Evolutionary conservation across 1,284 basidiomycete species (phyloP).

Genomic region (Rhodotorula sp.): DNA sequence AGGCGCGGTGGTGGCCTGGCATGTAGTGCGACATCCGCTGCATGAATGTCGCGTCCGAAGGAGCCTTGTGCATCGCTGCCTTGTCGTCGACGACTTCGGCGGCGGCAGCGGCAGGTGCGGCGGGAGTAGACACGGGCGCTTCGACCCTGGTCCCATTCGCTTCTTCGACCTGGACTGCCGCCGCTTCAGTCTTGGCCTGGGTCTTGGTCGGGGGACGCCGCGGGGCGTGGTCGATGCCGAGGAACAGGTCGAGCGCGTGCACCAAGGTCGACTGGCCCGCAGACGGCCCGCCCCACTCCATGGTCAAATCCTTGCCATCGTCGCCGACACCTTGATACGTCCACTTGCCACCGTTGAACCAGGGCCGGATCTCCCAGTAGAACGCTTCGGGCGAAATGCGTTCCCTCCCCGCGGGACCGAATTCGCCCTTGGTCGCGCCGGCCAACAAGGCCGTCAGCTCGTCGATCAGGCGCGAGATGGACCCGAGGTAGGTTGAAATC

Average conservation of each 20-base stretch:
- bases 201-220: conserved; percentile 30
- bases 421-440: conserved; percentile 66
- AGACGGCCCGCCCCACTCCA: conserved; percentile 76
- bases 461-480: conserved; percentile 66
- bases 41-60: conserved; percentile 59
- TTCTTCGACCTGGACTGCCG: conserved; percentile 11
- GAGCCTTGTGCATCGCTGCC: conserved; percentile 6
- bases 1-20: conserved; percentile 84
- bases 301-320: conserved; percentile 49
- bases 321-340: conserved; percentile 71
- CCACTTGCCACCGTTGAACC: conserved; percentile 88
- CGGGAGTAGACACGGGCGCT: too few relatives aligned
- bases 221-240: conserved; percentile 69
- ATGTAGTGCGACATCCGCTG: conserved; percentile 83
- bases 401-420: conserved; percentile 18
- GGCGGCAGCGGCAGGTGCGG: not conserved
- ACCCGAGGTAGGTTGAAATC: conserved; percentile 68
- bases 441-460: conserved; percentile 64
- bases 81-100: not conserved
- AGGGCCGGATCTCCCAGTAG: conserved; percentile 81
- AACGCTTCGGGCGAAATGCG: conserved; percentile 67
- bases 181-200: not conserved
- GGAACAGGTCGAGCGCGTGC: conserved; percentile 83
- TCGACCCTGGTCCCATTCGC: not conserved
- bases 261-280: conserved; percentile 88